Percentiles rank a stretch among this genome's conserved stretches.
phyloP scores from a whole-genome alignment of 73 alveolate species.

The Paramecium tetraurelia region DNA sequence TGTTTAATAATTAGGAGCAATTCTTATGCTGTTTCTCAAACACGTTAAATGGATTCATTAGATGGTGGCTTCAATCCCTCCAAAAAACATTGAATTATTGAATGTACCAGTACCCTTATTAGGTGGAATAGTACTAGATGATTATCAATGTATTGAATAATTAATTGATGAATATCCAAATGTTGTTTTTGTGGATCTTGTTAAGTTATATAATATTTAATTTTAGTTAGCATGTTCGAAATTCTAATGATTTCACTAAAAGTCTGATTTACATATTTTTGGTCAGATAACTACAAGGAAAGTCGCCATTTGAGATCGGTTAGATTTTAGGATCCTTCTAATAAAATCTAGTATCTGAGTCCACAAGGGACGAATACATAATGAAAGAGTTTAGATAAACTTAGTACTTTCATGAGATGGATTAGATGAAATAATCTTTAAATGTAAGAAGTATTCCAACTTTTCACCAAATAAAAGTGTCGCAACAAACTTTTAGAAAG shows the following conservation, averaged over 20 bases:
- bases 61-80: not conserved
- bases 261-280: not conserved
- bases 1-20: not conserved
- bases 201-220: not conserved
- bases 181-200: not conserved
- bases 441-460: not conserved
- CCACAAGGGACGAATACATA: not conserved
- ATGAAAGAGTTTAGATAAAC: not conserved
- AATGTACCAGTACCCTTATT: not conserved
- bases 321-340: not conserved
- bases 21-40: not conserved
- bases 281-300: not conserved
- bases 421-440: not conserved
- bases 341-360: not conserved
- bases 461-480: not conserved
- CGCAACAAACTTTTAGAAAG: not conserved
- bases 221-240: not conserved
- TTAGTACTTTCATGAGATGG: not conserved
- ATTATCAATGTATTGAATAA: not conserved
- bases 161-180: not conserved
- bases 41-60: conserved; percentile 13
- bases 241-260: not conserved
- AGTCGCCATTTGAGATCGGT: not conserved
- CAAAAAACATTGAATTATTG: not conserved
- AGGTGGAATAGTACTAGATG: not conserved